Evolutionary conservation across 345 rosid genomes (phyloP).

Genomic region (Eucalyptus cloeziana): DNA sequence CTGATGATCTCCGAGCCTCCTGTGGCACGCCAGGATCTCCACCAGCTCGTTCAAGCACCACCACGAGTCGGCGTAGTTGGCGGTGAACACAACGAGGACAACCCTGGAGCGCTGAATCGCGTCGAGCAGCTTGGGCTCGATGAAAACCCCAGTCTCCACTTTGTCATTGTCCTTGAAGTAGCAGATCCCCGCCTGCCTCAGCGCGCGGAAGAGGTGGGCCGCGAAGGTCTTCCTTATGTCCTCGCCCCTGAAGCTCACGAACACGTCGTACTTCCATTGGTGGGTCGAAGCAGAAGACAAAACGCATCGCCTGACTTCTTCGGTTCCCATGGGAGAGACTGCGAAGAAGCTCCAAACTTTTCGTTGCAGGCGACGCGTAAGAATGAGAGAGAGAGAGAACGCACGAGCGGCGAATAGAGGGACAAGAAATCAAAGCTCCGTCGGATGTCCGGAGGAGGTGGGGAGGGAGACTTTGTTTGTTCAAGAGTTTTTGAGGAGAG

Average conservation of each 20-base stretch:
- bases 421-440: too few species aligned
- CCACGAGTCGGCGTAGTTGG: background rate
- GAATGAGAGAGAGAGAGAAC: too few species aligned
- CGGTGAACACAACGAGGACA: background rate
- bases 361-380: too few species aligned
- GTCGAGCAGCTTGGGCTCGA: background rate
- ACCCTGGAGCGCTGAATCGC: background rate
- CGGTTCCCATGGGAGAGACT: too few species aligned
- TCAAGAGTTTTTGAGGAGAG: too few species aligned
- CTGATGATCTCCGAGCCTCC: background rate
- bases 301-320: too few species aligned
- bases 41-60: background rate
- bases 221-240: background rate
- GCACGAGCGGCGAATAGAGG: too few species aligned
- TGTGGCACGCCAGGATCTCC: background rate
- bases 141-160: background rate
- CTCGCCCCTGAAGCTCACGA: too few species aligned
- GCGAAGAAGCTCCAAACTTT: accelerated
- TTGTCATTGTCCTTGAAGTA: background rate
- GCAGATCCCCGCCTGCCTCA: background rate
- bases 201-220: background rate
- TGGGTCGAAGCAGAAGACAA: too few species aligned
- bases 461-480: too few species aligned
- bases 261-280: too few species aligned
- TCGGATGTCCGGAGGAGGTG: too few species aligned